Conservation (phyloP, 306 rosid species). For the Vachellia collinsii region DNA sequence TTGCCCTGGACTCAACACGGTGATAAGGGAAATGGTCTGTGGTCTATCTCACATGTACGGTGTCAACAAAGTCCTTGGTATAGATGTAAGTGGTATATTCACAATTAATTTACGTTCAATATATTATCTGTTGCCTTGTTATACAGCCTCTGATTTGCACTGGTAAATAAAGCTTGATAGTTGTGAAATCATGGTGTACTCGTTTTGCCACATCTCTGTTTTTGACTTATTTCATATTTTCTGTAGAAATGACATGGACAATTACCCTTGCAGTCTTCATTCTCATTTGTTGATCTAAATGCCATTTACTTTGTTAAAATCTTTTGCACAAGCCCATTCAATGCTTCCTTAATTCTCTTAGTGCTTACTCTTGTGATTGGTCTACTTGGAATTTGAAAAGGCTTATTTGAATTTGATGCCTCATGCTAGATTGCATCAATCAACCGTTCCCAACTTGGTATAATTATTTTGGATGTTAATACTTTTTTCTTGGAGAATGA, state of each 20-base stretch:
- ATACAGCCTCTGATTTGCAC: neutral
- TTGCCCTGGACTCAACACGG: constrained; percentile 97
- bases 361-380: too few relatives aligned
- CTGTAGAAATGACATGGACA: neutral
- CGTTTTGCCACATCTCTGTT: neutral
- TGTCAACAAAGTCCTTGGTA: constrained; percentile 76
- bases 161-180: neutral
- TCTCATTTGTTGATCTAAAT: too few relatives aligned
- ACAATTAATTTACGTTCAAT: neutral
- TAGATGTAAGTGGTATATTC: constrained; percentile 55
- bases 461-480: neutral
- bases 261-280: neutral
- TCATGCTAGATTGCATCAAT: too few relatives aligned
- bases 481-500: neutral
- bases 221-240: neutral
- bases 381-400: too few relatives aligned
- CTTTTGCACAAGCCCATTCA: too few relatives aligned
- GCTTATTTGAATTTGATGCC: too few relatives aligned
- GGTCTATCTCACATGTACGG: constrained; percentile 89
- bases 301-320: too few relatives aligned
- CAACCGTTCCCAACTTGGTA: constrained; percentile 2
- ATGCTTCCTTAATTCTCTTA: too few relatives aligned
- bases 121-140: neutral
- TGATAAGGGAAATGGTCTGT: constrained; percentile 90
- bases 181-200: neutral